These are phyloP conservation scores for Trichoderma orchidacearum DNA, from an alignment of 495 filamentous ascomycete species.

Conservation along the genomic window DNA sequence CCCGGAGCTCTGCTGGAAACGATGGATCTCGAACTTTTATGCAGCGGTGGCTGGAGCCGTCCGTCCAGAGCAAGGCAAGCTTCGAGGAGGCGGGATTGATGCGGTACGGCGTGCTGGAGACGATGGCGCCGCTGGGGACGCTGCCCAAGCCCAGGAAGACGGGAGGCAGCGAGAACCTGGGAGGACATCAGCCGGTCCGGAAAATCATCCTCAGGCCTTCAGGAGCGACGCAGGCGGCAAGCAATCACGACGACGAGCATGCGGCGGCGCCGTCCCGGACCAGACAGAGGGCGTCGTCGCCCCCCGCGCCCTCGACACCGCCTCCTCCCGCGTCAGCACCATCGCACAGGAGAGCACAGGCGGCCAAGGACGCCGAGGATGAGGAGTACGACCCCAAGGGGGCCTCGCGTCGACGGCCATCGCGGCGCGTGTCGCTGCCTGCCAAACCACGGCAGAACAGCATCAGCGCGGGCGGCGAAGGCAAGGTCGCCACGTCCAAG, in stretches of 20 bases:
- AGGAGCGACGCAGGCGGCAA: background rate
- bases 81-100: slow-evolving; percentile 54
- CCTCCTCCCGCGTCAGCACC: slow-evolving; percentile 3
- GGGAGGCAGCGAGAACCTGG: slow-evolving; percentile 9
- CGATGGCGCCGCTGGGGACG: slow-evolving; percentile 56
- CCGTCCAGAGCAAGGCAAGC: slow-evolving; percentile 50
- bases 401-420: background rate
- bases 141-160: slow-evolving; percentile 41
- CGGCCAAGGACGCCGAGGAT: slow-evolving; percentile 2
- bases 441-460: background rate
- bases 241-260: slow-evolving; percentile 4
- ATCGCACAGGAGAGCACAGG: background rate
- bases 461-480: background rate
- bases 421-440: background rate
- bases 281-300: background rate
- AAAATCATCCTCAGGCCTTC: slow-evolving; percentile 28
- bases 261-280: background rate
- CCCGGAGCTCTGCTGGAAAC: slow-evolving; percentile 10
- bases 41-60: slow-evolving; percentile 60
- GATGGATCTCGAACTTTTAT: slow-evolving; percentile 24
- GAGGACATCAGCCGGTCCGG: slow-evolving; percentile 7
- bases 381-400: slow-evolving; percentile 7
- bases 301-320: background rate
- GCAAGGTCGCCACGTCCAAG: background rate
- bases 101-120: slow-evolving; percentile 49